Evolutionary conservation across 306 rosid genomes (phyloP), one percentile per base, ranked within the genome.

Genomic region (Dicorynia guianensis): DNA sequence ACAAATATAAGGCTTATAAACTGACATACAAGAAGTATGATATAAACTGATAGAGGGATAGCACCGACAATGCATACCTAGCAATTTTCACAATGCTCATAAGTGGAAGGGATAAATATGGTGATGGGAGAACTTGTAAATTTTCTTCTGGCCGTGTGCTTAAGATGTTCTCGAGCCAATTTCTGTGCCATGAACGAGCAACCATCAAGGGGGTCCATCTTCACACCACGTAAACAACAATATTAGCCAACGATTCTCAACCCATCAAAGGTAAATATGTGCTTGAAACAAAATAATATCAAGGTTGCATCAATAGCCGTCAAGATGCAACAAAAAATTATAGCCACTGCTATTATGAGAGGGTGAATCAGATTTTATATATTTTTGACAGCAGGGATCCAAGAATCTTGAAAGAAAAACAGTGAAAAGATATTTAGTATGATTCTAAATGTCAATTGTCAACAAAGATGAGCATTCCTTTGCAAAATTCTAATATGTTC

Each of bases 191-290:
- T 0, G 97, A 92, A 17, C 87, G 93, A 73, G 99, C 97, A 57
- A 95, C 97, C 97, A 80, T 87, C 89, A 87, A 80, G 59, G 99
- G 96, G 7, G 87, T 92, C 97, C 91, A 92, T 74, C 99, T 96
- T 84, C 83, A 67, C 79, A 79, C 67, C 76, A 79, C 65, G 68
- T 30, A 77, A 19, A 38, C n/a, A 25, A 25, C 62, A 25, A 49
- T 72, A 71, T 25, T 25, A 79, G 63, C 55, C 46, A 46, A 67
- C 34, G 62, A 25, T 13, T 76, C 70, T 15, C 49, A 58, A 35
- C 30, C 58, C 68, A 61, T 74, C 54, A 11, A 59, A 77, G 55
- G 63, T 66, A 58, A 40, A 38, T 35, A 33, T 30, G 52, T 47
- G 58, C 58, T 39, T 54, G 57, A 38, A 67, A 18, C 48, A 63